A percentile compares a stretch with the other conserved stretches of the same genome.
These are phyloP conservation scores for Brachypodium distachyon DNA, from an alignment of 202 grass and related monocot species.

Conservation along the genomic window DNA sequence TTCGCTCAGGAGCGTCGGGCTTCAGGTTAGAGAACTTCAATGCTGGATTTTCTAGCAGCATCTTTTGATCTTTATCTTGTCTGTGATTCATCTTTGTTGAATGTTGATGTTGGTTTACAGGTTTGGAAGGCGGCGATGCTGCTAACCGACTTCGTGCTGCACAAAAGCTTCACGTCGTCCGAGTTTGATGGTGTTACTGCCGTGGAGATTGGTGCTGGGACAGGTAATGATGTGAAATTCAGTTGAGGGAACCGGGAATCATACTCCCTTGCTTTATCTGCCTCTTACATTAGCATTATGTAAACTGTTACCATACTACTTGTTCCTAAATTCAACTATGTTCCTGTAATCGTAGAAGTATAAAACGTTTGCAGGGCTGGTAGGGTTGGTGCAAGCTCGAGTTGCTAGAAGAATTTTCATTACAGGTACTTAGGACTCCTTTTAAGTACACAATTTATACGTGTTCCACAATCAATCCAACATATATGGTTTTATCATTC, in stretches of 20 bases:
- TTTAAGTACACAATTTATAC: neutral
- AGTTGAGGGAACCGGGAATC: neutral
- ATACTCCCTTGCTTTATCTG: neutral
- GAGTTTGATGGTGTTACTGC: slow-evolving; percentile 56
- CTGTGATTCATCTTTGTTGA: neutral
- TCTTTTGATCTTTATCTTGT: neutral
- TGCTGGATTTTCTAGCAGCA: neutral
- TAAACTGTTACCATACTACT: neutral
- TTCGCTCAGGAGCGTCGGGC: slow-evolving; percentile 55
- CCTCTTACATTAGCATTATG: neutral
- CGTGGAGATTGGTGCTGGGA: slow-evolving; percentile 82
- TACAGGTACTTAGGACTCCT: slow-evolving; percentile 43
- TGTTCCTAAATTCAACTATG: neutral
- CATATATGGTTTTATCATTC: neutral
- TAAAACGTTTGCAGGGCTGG: slow-evolving; percentile 55
- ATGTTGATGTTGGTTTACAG: neutral
- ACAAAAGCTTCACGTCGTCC: slow-evolving; percentile 51
- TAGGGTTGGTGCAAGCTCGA: slow-evolving; percentile 46
- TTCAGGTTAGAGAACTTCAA: slow-evolving; percentile 38
- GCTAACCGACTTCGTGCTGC: slow-evolving; percentile 60
- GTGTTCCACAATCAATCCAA: neutral
- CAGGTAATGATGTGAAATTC: slow-evolving; percentile 36
- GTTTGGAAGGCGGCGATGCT: slow-evolving; percentile 77
- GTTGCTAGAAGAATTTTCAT: slow-evolving; percentile 57
- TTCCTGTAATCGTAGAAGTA: neutral